Evolutionary conservation across 805 yeast genomes (phyloP).

Genomic region (Henningerozyma blattae): DNA sequence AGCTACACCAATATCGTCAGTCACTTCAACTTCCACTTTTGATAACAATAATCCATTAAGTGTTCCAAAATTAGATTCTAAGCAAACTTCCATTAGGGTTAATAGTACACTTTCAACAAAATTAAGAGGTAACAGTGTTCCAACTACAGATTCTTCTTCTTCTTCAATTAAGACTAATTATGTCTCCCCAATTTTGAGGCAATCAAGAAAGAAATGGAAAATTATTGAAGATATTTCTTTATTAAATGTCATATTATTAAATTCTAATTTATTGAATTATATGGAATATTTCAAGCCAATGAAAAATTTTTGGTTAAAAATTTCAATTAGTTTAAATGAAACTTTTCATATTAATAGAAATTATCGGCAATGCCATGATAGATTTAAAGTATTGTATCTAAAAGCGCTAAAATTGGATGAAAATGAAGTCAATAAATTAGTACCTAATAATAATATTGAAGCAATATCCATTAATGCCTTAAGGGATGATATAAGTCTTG

Average conservation of each 20-base stretch:
- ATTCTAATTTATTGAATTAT: constrained; percentile 9
- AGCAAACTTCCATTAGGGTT: too few species aligned
- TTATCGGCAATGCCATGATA: constrained; percentile 19
- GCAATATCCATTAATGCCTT: not conserved
- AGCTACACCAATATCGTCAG: too few species aligned
- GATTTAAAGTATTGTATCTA: constrained; percentile 14
- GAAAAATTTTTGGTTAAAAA: constrained; percentile 18
- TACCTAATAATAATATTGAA: not conserved
- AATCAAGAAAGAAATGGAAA: constrained; percentile 14
- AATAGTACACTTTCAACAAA: too few species aligned
- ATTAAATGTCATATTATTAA: constrained; percentile 7
- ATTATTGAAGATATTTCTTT: constrained; percentile 12
- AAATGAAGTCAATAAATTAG: not conserved
- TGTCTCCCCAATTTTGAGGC: not conserved
- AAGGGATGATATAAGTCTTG: not conserved
- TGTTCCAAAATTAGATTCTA: too few species aligned
- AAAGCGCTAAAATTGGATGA: constrained; percentile 7
- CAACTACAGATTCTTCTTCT: too few species aligned
- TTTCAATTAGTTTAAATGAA: constrained; percentile 8
- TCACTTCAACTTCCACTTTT: too few species aligned
- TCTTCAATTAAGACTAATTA: too few species aligned
- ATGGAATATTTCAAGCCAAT: constrained; percentile 17
- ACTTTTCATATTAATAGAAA: constrained; percentile 11
- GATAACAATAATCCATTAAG: too few species aligned
- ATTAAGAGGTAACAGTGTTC: too few species aligned